Evolutionary conservation across 169 alveolate genomes (phyloP), one percentile per base, ranked within the genome.

Genomic region (Plasmodium berghei): DNA sequence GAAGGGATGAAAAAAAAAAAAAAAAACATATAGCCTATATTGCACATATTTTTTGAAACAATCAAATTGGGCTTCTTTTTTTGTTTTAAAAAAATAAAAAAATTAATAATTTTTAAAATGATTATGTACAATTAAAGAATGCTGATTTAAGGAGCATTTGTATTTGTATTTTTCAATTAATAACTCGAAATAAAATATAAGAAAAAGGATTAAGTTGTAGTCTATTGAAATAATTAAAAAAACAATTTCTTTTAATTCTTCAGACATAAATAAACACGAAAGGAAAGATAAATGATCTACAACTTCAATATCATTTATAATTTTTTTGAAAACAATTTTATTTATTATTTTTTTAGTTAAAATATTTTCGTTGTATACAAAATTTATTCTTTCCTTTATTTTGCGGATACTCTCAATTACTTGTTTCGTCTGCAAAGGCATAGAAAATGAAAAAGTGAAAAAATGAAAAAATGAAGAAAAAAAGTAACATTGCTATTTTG

Each of bases 121-220:
- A 14, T 58, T 64, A 54, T 40, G 64, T 9, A 75, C 58, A 12
- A 75, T n/a, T 5, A 75, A 67, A 4, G 75, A 46, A 54, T 56
- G 89, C 42, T 63, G 89, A 42, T 75, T 48, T 56, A 75, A 34
- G 40, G 66, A n/a, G 28, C 89, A 75, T 49, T 75, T 75, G 42
- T 75, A 58, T 16, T 55, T 75, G 24, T 24, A 75, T 42, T 75
- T 40, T 52, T 62, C 10, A n/a, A 22, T 54, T 12, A 75, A 45
- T 6, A 40, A 22, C 3, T 62, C 71, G 48, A 75, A 63, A 63
- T 75, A 75, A 8, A 49, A 62, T 48, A 62, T 22, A 20, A 75
- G 46, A 48, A 75, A 75, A 63, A 16, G 18, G 4, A 75, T n/a
- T 4, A 64, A n/a, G 16, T 42, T 63, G 22, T 26, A n/a, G 14